A percentile compares a stretch with the other conserved stretches of the same genome.
Conservation (phyloP, 2,329 filamentous ascomycete genomes). For the Aspergillus fumigatus region DNA sequence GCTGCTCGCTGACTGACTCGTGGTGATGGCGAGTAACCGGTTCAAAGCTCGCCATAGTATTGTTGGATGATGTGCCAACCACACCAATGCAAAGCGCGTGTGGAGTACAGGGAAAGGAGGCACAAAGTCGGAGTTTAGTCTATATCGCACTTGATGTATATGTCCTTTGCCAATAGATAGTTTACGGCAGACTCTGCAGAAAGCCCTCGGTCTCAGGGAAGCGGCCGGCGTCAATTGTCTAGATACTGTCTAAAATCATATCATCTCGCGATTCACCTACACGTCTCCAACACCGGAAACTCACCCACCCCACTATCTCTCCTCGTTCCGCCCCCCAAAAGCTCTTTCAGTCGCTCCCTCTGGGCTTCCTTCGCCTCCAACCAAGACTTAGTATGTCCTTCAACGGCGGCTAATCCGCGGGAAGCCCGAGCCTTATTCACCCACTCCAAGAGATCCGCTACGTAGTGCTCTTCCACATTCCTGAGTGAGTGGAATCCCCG, state of each 20-base stretch:
- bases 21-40: background rate
- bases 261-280: background rate
- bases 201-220: no score
- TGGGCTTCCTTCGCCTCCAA: constrained; percentile 22
- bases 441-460: constrained; percentile 31
- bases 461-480: constrained; percentile 32
- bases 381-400: constrained; percentile 31
- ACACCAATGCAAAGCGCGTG: no score
- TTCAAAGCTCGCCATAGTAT: background rate
- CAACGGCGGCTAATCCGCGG: constrained; percentile 18
- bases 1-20: background rate
- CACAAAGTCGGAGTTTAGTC: no score
- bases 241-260: no score
- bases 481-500: constrained; percentile 36
- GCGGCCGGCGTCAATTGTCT: no score
- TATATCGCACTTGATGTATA: no score
- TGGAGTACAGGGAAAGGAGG: no score
- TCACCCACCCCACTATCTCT: constrained; percentile 12
- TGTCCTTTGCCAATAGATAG: background rate
- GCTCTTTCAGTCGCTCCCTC: constrained; percentile 16
- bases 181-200: no score
- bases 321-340: constrained; percentile 4
- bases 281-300: constrained; percentile 6
- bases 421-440: constrained; percentile 24
- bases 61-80: background rate